phyloP scores from a whole-genome alignment of 1,284 basidiomycete species.

The Bondarzewia mesenterica region DNA sequence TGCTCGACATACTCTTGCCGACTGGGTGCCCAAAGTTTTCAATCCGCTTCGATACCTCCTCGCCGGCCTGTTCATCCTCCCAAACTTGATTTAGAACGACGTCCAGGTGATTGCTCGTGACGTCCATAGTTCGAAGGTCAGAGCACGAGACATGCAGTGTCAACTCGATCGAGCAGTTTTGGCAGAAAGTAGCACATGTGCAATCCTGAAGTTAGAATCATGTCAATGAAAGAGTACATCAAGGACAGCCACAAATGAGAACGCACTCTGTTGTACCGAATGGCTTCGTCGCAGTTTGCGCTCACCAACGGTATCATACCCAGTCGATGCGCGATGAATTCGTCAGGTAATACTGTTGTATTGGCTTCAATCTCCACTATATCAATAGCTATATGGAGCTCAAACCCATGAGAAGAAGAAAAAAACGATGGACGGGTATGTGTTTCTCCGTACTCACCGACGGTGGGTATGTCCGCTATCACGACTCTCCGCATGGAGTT shows the following conservation, averaged over 20 bases:
- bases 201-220: conserved; percentile 59
- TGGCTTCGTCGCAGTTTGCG: conserved; percentile 75
- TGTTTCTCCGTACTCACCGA: no score
- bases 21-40: conserved; percentile 82
- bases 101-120: conserved; percentile 76
- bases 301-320: conserved; percentile 92
- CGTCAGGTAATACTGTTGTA: conserved; percentile 92
- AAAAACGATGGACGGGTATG: neutral
- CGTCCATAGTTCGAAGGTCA: conserved; percentile 64
- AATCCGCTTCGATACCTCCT: conserved; percentile 66
- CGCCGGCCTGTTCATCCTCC: conserved; percentile 42
- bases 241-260: neutral
- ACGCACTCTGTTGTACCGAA: conserved; percentile 74
- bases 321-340: conserved; percentile 94
- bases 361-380: conserved; percentile 92
- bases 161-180: conserved; percentile 75
- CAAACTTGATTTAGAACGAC: conserved; percentile 27
- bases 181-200: conserved; percentile 72
- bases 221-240: conserved; percentile 1
- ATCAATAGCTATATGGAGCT: conserved; percentile 72
- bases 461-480: conserved; percentile 93
- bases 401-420: neutral
- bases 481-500: conserved; percentile 85
- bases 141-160: conserved; percentile 66
- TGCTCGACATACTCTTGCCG: conserved; percentile 58